These are phyloP conservation scores for Raffaelea ambrosiae DNA, from an alignment of 2,329 filamentous ascomycete species.

Conservation along the genomic window DNA sequence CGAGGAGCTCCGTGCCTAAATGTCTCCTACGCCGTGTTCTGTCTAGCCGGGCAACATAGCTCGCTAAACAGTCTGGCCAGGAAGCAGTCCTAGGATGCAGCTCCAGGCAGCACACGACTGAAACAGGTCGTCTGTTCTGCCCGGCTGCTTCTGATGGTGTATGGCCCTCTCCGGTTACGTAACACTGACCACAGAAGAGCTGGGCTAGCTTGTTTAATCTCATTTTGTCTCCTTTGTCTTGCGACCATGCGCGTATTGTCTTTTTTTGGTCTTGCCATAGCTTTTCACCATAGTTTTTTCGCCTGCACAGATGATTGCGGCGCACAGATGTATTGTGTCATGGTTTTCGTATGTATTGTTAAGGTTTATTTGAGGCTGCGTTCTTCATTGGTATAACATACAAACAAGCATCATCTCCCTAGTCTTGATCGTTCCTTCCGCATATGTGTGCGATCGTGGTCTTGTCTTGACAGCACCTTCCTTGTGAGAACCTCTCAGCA, in stretches of 20 bases:
- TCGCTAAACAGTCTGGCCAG: too few relatives aligned
- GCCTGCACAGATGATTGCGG: neutral
- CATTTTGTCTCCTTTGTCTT: conserved; percentile 1
- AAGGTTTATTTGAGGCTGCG: neutral
- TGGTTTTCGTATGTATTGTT: conserved; percentile 6
- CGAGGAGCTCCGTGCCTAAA: conserved; percentile 36
- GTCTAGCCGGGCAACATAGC: too few relatives aligned
- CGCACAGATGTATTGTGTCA: conserved; percentile 1
- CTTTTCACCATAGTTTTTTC: conserved; percentile 2
- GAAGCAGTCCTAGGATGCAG: too few relatives aligned
- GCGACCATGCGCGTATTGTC: too few relatives aligned
- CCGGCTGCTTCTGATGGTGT: too few relatives aligned
- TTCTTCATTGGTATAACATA: too few relatives aligned
- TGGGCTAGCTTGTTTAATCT: neutral
- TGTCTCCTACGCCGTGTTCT: too few relatives aligned
- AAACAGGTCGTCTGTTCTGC: too few relatives aligned
- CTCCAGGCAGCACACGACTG: too few relatives aligned
- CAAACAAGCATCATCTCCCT: neutral
- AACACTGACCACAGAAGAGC: neutral
- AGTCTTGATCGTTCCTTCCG: neutral
- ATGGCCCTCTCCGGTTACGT: neutral
- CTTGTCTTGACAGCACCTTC: too few relatives aligned
- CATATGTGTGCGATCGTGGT: conserved; percentile 1
- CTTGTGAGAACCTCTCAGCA: too few relatives aligned
- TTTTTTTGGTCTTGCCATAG: neutral